Evolutionary conservation across 352 stramenopile species (phyloP), one percentile per base, ranked within the genome.

Genomic region (Phytophthora colocasiae): DNA sequence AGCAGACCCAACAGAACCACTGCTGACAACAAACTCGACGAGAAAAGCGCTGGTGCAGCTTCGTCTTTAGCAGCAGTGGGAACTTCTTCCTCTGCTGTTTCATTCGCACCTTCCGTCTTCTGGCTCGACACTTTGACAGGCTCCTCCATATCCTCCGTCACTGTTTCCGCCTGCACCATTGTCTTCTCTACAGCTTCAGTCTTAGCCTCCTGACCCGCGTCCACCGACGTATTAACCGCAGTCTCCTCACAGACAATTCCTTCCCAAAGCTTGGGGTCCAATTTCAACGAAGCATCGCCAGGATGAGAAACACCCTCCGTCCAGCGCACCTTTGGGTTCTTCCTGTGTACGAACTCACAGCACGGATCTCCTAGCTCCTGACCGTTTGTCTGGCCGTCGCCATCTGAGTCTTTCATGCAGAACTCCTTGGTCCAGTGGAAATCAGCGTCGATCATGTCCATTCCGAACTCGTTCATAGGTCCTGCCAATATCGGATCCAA

Each of bases 361-460:
- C 64, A 72, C 36, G 66, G 66, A 24, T 75, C 66, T 6, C 66
- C 66, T 36, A 75, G 61, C 29, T 75, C 66, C 66, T 75, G 60
- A 5, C 66, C 66, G 49, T 75, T 71, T 3, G 62, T 75, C 47
- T 75, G 67, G 19, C 67, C 62, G 34, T 75, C 67, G 19, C 67
- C 67, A 24, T 75, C 67, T 32, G 67, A 71, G 52, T 75, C 67
- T 11, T 69, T 69, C 56, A 65, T 57, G 51, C 72, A 80, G 27
- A 80, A 63, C 11, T 47, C 60, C 29, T 49, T 58, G 15, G 69
- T 80, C 68, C 72, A 77, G 26, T 61, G 41, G 27, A 67, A 56
- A 12, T 71, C 64, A 9, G 58, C 59, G 38, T 49, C 49, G 41
- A 60, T 65, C 60, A 80, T 77, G 22, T 70, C 72, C 31, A 66